These are phyloP conservation scores for Enterocytospora artemiae DNA, from an alignment of 371 early-diverging fungal species.

Conservation along the genomic window DNA sequence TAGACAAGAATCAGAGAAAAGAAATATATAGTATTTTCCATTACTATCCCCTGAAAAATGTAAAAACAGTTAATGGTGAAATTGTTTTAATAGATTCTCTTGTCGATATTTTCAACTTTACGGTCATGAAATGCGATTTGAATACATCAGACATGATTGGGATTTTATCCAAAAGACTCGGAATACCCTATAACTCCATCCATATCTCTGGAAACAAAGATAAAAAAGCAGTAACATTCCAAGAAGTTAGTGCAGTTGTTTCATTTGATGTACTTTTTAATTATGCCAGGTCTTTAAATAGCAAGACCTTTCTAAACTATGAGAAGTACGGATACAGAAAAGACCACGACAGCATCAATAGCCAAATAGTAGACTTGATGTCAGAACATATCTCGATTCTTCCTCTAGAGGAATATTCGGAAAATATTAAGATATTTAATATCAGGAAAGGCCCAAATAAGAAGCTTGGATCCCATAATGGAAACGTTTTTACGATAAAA, in stretches of 20 bases:
- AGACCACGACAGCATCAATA: conserved; percentile 6
- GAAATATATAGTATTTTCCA: conserved; percentile 35
- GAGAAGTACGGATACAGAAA: conserved; percentile 6
- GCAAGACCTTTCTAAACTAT: not conserved
- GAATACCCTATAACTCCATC: conserved; percentile 57
- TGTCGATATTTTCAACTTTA: conserved; percentile 33
- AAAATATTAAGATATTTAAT: conserved; percentile 22
- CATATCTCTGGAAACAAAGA: conserved; percentile 95
- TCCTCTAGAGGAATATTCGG: not conserved
- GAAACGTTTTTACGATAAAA: conserved; percentile 44
- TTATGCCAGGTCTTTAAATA: conserved; percentile 13
- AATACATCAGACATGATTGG: conserved; percentile 42
- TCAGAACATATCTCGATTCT: no score
- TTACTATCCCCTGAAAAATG: conserved; percentile 44
- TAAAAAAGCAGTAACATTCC: conserved; percentile 79
- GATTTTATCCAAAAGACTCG: conserved; percentile 43
- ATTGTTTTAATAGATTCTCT: conserved; percentile 9
- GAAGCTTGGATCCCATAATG: conserved; percentile 37
- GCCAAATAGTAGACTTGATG: conserved; percentile 3
- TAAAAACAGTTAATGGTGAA: conserved; percentile 31
- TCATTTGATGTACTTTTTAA: conserved; percentile 37
- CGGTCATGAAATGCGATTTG: conserved; percentile 43
- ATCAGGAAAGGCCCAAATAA: conserved; percentile 29
- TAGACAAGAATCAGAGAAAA: conserved; percentile 41
- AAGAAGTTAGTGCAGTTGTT: conserved; percentile 65